Conservation (phyloP, 768 basidiomycete genomes). For the Hericium coralloides region DNA sequence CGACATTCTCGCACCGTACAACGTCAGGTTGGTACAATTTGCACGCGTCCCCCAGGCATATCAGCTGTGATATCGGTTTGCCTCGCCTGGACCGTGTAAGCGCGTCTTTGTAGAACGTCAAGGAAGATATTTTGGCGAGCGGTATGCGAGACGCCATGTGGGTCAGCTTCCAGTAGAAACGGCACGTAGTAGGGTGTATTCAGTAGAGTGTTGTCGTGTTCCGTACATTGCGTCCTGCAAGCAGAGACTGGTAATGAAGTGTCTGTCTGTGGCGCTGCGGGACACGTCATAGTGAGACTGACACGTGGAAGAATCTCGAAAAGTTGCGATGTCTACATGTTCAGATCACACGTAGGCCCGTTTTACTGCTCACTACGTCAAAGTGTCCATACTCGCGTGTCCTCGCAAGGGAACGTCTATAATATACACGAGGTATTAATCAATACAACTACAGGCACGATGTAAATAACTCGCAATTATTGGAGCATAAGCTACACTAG, state of each 20-base stretch:
- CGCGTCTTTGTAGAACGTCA: slow-evolving; percentile 70
- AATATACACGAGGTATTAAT: not conserved
- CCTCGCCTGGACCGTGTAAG: slow-evolving; percentile 61
- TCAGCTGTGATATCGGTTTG: slow-evolving; percentile 65
- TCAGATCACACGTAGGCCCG: not conserved
- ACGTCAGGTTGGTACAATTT: slow-evolving; percentile 71
- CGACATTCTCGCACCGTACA: slow-evolving; percentile 75
- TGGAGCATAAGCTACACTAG: not conserved
- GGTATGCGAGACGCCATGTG: slow-evolving; percentile 57
- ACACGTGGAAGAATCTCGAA: not conserved
- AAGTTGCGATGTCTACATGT: not conserved
- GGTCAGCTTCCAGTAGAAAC: no score
- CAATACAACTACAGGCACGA: not conserved
- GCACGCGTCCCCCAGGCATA: slow-evolving; percentile 76
- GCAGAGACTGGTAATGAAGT: no score
- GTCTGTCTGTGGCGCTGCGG: not conserved
- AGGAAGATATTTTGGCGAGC: slow-evolving; percentile 60
- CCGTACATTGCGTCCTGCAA: no score
- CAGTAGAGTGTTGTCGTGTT: no score
- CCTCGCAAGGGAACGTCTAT: not conserved
- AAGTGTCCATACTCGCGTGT: not conserved
- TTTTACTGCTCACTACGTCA: no score
- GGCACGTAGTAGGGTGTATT: no score
- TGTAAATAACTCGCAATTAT: not conserved
- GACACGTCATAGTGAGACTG: not conserved